Base-by-base conservation (phyloP, 2,329 filamentous ascomycete genomes). In the Pseudocercospora crystallina region DNA sequence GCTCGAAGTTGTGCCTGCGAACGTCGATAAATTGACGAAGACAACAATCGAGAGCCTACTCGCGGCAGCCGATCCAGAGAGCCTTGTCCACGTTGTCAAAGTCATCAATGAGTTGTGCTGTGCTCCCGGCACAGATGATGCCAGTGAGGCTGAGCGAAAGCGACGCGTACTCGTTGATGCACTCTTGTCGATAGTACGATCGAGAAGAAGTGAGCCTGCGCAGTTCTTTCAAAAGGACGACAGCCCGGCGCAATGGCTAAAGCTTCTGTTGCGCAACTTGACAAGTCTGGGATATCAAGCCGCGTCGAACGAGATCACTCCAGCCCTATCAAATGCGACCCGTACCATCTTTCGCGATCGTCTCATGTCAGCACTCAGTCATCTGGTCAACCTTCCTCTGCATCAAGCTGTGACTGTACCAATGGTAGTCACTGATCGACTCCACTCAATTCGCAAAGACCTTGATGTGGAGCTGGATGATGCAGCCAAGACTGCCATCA, bases 1-100 rank as follows among this genome's bases (percentile, higher is more conserved):
- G n/a, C 78, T 94, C 37, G 81, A 82, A 33, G 81, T 83, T 43
- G 88, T 89, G 2, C 80, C 80, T 1, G 83, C 89, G 59, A 89
- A 87, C 65, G 94, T 97, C 64, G 94, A 97, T 65, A 85, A 88
- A 57, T 78, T 87, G 50, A 95, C 91, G 1, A 94, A 87, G 67
- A 87, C 86, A 71, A 92, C 89, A 0, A 74, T 96, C 1, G 89
- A 95, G 61, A 85, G 81, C 56, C 76, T 94, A 2, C 71, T 95
- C 4, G 77, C 83, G 45, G 78, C 79, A 37, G 79, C 82, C 8
- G 80, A 80, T 51, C 61, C 71, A n/a, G 66, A 73, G 20, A 70
- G 73, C 8, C 58, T 82, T 17, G 71, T 76, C 3, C 69, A 79
- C 14, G 81, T 85, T 31, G 75, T 84, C 15, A 47, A 49, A 13